Conservation (phyloP, 768 basidiomycete genomes). For the Collybia sp. region DNA sequence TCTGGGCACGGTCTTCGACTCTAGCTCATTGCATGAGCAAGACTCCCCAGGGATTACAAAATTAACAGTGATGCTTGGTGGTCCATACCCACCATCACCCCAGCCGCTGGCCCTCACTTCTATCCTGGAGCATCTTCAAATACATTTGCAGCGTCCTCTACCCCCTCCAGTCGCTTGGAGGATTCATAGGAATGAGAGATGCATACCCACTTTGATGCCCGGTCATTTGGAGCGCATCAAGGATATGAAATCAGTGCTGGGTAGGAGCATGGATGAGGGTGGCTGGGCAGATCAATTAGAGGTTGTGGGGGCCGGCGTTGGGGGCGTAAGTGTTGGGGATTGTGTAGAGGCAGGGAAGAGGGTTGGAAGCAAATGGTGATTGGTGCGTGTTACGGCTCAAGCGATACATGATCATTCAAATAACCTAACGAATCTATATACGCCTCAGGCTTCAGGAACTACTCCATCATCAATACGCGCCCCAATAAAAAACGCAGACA, state of each 20-base stretch:
- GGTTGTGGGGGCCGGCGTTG: slow-evolving; percentile 80
- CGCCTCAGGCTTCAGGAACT: no score
- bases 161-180: slow-evolving; percentile 54
- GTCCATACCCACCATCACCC: slow-evolving; percentile 47
- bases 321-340: slow-evolving; percentile 84
- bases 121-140: slow-evolving; percentile 32
- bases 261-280: slow-evolving; percentile 9
- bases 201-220: slow-evolving; percentile 75
- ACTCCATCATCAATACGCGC: no score
- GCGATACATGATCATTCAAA: no score
- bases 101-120: slow-evolving; percentile 17
- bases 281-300: slow-evolving; percentile 48
- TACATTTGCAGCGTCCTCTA: slow-evolving; percentile 39
- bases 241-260: slow-evolving; percentile 45
- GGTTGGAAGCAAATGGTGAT: slow-evolving; percentile 39
- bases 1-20: slow-evolving; percentile 90
- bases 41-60: slow-evolving; percentile 52
- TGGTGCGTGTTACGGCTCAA: no score
- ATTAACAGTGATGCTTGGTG: slow-evolving; percentile 88
- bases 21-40: slow-evolving; percentile 64
- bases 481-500: no score
- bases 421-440: no score
- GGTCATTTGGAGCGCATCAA: slow-evolving; percentile 71
- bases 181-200: slow-evolving; percentile 50
- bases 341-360: slow-evolving; percentile 73